Evolutionary conservation across 371 early-diverging fungal species (phyloP), one percentile per base, ranked within the genome.

Genomic region (Chytridiales sp.): DNA sequence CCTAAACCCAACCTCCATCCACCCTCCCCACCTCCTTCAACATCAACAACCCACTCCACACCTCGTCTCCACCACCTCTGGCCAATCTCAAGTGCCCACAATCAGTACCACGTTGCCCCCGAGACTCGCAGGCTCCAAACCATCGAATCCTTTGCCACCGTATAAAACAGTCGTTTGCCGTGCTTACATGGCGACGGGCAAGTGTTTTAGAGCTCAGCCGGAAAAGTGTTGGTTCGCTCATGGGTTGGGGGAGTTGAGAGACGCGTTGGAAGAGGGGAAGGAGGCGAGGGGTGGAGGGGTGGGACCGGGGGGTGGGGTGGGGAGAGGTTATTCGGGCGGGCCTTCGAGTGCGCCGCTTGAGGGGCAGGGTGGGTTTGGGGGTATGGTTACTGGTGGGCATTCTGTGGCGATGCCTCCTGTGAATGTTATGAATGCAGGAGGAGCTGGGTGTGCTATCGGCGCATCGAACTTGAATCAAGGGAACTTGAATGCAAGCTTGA

Each of bases 101-200:
- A 8, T 17, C 38, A 38, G 11, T 8, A 38, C 38, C 38, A 38
- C 17, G 11, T 17, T 38, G 11, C 38, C 38, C 38, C 38, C 38
- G 38, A 8, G 38, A 9, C 38, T 38, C 38, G 38, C 38, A 17
- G 8, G 11, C 11, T 8, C 11, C 38, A 17, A 17, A 17, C 38
- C 8, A 38, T n/a, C 39, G 49, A 17, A 30, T 27, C 51, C 51
- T 3, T 31, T 61, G 34, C 62, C 62, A 29, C 62, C 62, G 2
- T 61, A 54, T 47, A 61, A 61, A 48, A 54, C 62, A 19, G 62
- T 61, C 36, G 38, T 61, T 35, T 61, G 62, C 36, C 62, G 62
- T 8, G 24, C 62, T 17, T 61, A 26, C 35, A 34, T 54, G 30
- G 35, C 48, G 17, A 61, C 56, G 48, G 62, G 62, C 8, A 40